Evolutionary conservation across 2,329 filamentous ascomycete genomes (phyloP), one percentile per base, ranked within the genome.

Genomic region (Cytospora mali): DNA sequence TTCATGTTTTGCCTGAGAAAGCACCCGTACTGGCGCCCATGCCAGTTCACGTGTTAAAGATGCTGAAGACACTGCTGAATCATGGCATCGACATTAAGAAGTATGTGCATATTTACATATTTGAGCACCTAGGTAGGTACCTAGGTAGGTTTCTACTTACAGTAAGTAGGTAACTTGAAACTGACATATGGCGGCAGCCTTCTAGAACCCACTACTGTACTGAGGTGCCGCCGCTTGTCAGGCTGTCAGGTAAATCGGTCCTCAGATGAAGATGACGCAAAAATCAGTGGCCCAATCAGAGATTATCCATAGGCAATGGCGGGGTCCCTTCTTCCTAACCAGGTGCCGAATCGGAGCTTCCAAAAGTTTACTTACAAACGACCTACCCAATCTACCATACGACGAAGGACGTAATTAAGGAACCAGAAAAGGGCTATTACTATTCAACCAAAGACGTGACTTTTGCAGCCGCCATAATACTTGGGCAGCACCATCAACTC

Each of bases 251-350:
- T 49, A 49, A 31, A 52, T 25, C 51, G 33, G 58, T 55, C 33
- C 33, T 18, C 16, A 16, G 21, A 42, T 21, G 42, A 46, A 11
- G 42, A 65, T 65, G 63, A 65, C 61, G 70, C 69, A 70, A 70
- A 61, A 46, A 4, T 13, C 14, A 25, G 25, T 21, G 42, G 52
- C 27, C 70, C 69, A 71, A 71, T 71, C 66, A 69, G 49, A 62
- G 33, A 48, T 42, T 13, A 18, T 18, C 63, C 51, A 62, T 63
- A 56, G 52, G 46, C 54, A 63, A 65, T 65, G 61, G 67, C 62
- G 68, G 68, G 68, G 67, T 61, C 28, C 51, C 51, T 53, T 46
- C 52, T 55, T 33, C 35, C 42, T 23, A n/a, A 6, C 7, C n/a
- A 39, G 35, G 35, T 18, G n/a, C 62, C 54, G 42, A 56, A 61